Percentiles rank a stretch among this genome's conserved stretches.
phyloP scores from a whole-genome alignment of 2,329 filamentous ascomycete species.

The Fusarium sp. region DNA sequence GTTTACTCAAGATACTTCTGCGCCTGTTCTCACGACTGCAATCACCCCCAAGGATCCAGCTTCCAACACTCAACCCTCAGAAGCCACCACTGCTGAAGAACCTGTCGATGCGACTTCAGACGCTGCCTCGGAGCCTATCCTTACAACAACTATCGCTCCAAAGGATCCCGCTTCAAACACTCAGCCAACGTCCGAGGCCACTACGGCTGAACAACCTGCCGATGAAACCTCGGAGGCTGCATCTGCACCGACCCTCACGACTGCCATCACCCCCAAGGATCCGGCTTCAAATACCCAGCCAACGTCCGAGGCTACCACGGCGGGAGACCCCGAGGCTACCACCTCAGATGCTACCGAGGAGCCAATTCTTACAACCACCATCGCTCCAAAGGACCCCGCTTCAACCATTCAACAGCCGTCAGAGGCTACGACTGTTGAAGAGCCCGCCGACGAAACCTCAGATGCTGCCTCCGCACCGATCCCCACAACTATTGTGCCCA shows the following conservation, averaged over 20 bases:
- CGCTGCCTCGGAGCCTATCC: not conserved
- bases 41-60: constrained; percentile 39
- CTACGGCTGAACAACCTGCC: constrained; percentile 10
- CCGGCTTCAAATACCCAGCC: not conserved
- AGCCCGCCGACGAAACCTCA: constrained; percentile 15
- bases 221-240: constrained; percentile 7
- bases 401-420: constrained; percentile 11
- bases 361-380: constrained; percentile 38
- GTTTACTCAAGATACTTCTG: constrained; percentile 38
- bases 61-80: constrained; percentile 11
- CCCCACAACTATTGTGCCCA: too few relatives aligned
- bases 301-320: not conserved
- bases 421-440: constrained; percentile 4
- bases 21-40: constrained; percentile 36
- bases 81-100: not conserved
- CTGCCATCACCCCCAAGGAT: not conserved
- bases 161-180: not conserved
- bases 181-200: not conserved
- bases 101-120: constrained; percentile 12
- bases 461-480: not conserved
- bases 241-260: not conserved
- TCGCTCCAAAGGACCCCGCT: constrained; percentile 35
- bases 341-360: not conserved
- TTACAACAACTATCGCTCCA: not conserved
- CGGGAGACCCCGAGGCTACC: not conserved